These are phyloP conservation scores for Fusarium kyushuense DNA, from an alignment of 2,329 filamentous ascomycete species.

Conservation along the genomic window DNA sequence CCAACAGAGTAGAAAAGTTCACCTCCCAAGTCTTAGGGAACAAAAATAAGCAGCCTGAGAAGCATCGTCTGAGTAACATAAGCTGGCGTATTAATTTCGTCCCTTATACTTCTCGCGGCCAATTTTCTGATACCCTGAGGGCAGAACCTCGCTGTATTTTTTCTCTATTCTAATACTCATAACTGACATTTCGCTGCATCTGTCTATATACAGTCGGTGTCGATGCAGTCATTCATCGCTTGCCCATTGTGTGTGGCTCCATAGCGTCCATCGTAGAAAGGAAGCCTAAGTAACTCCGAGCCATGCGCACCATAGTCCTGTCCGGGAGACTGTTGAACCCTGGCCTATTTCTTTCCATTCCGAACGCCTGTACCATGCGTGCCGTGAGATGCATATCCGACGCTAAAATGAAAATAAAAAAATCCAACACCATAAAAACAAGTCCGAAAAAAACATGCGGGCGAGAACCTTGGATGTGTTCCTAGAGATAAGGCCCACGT, in stretches of 20 bases:
- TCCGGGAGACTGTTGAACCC: slow-evolving; percentile 27
- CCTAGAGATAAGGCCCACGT: slow-evolving; percentile 9
- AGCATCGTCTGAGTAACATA: too few species aligned
- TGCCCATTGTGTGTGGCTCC: not conserved
- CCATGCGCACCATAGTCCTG: slow-evolving; percentile 37
- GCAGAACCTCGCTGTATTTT: slow-evolving; percentile 27
- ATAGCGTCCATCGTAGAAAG: slow-evolving; percentile 18
- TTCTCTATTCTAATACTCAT: slow-evolving; percentile 41
- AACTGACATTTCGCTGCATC: slow-evolving; percentile 35
- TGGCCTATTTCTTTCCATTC: slow-evolving; percentile 38
- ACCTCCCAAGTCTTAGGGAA: too few species aligned
- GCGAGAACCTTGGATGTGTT: not conserved
- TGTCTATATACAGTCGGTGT: slow-evolving; percentile 42
- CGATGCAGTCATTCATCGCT: not conserved
- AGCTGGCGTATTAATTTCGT: too few species aligned
- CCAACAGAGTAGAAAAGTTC: too few species aligned
- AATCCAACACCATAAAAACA: slow-evolving; percentile 32
- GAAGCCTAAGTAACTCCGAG: slow-evolving; percentile 33
- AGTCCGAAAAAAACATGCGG: slow-evolving; percentile 28
- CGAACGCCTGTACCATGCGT: slow-evolving; percentile 51
- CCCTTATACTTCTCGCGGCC: too few species aligned
- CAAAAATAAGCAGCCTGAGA: too few species aligned
- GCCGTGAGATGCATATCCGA: slow-evolving; percentile 42
- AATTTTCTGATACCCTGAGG: too few species aligned
- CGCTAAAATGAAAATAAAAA: slow-evolving; percentile 23